These are phyloP conservation scores for Pascua sp. DNA, from an alignment of 1,284 basidiomycete genomes.

Conservation along the genomic window DNA sequence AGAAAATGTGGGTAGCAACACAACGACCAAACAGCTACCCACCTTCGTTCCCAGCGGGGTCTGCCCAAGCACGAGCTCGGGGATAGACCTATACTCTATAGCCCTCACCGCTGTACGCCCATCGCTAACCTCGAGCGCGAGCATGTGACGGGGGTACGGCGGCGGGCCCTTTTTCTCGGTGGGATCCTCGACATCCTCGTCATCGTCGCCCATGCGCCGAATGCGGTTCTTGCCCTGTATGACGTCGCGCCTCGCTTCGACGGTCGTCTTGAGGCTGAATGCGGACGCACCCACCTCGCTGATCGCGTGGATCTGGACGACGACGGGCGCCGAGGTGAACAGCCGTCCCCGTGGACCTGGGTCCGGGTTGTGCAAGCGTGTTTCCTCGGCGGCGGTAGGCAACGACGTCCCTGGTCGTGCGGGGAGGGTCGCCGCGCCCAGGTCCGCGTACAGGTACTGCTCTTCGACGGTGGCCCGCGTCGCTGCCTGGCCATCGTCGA, in stretches of 20 bases:
- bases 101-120: constrained; percentile 37
- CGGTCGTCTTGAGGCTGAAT: constrained; percentile 38
- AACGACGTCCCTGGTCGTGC: constrained; percentile 1
- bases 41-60: constrained; percentile 47
- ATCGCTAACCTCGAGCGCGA: constrained; percentile 41
- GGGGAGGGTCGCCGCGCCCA: constrained; percentile 28
- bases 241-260: constrained; percentile 44
- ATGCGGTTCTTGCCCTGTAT: constrained; percentile 42
- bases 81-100: constrained; percentile 43
- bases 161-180: constrained; percentile 30
- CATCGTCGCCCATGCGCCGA: constrained; percentile 40
- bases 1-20: too few relatives aligned
- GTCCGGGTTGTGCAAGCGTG: constrained; percentile 9
- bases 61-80: constrained; percentile 36
- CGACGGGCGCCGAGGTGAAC: constrained; percentile 31
- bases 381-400: constrained; percentile 10
- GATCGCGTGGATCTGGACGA: constrained; percentile 39
- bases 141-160: constrained; percentile 45
- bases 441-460: constrained; percentile 37
- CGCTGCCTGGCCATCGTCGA: constrained; percentile 22
- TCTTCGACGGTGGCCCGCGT: constrained; percentile 23
- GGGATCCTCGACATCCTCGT: constrained; percentile 13
- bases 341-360: background rate
- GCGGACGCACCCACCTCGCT: constrained; percentile 44
- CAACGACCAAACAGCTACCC: constrained; percentile 2